Evolutionary conservation across 1,284 basidiomycete species (phyloP).

Genomic region (Cutaneotrichosporon spelunceum): DNA sequence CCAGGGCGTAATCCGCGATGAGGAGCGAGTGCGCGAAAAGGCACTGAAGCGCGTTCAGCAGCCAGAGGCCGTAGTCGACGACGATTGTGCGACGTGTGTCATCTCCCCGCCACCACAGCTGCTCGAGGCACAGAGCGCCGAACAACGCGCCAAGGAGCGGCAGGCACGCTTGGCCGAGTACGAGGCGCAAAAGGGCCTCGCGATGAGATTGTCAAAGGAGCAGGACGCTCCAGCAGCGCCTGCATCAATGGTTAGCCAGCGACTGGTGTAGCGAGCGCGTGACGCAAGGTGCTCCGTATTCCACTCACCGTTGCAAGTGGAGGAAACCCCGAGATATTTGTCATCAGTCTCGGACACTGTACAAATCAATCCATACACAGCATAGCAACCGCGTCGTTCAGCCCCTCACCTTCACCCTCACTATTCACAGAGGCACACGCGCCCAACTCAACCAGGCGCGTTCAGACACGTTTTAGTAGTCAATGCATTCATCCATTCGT

Average conservation of each 20-base stretch:
- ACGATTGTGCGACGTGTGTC: constrained; percentile 43
- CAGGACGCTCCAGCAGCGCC: constrained; percentile 13
- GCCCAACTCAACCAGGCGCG: background rate
- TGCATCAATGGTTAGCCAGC: background rate
- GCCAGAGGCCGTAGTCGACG: constrained; percentile 37
- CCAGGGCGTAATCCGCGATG: constrained; percentile 80
- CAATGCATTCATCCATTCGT: constrained; percentile 33
- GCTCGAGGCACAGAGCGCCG: constrained; percentile 36
- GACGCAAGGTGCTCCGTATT: background rate
- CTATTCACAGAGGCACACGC: constrained; percentile 1
- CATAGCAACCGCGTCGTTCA: background rate
- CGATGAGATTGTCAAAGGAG: constrained; percentile 25
- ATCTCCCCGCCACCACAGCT: constrained; percentile 44
- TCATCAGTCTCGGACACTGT: no score
- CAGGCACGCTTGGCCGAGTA: constrained; percentile 37
- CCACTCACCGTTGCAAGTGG: background rate
- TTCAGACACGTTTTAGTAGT: constrained; percentile 17
- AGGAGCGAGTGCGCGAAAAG: constrained; percentile 59
- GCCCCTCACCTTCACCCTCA: no score
- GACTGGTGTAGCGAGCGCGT: background rate
- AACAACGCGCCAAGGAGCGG: constrained; percentile 35
- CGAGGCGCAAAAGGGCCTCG: constrained; percentile 39
- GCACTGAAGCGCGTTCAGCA: constrained; percentile 29
- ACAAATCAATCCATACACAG: background rate
- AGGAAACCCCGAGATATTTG: background rate